Base-by-base conservation (phyloP, 345 rosid species). In the Syzygium aromaticum region DNA sequence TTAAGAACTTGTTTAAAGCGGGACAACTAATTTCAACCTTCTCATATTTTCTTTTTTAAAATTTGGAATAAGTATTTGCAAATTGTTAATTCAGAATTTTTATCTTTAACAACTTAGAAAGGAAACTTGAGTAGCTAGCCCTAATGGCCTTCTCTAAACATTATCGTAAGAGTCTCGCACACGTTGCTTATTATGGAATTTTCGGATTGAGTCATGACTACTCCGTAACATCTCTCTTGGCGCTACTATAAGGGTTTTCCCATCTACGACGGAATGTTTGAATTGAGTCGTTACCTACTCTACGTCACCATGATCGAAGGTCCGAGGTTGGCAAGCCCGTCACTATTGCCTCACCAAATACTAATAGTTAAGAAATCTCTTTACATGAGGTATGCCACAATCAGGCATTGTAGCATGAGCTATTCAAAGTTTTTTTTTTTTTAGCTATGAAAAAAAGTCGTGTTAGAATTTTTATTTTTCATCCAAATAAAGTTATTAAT, bases 271-370 rank as follows among this genome's bases (percentile, higher is more conserved):
- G 0, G 0, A 33, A 67, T 67, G 25, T 33, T 8, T 8, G 3
- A 21, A 30, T 33, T 64, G 43, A 33, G 2, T 8, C 21, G 1
- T 33, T 8, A 2, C 27, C 43, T 73, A 73, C 2, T 73, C 19
- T 73, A 1, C 80, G 3, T 30, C 23, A 5, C 25, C 7, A 2
- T 19, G 1, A 73, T 73, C 1, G 1, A 7, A 19, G 8, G 38
- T 10, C 0, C 1, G 0, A 19, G 14, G 22, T 73, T 73, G 12
- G 80, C 13, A 0, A 73, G 11, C 27, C 38, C 0, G 0, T 38
- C 4, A 73, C 5, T 4, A 33, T 0, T 19, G 10, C 0, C 27
- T 5, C 49, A 10, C 2, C 8, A 19, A 33, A 73, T 5, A 10
- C 5, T 2, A 73, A 2, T 0, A 19, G 0, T 33, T 9, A 22